Evolutionary conservation across 2,329 filamentous ascomycete genomes (phyloP), one percentile per base, ranked within the genome.

Genomic region (Nannizziopsis arthrosporioides): DNA sequence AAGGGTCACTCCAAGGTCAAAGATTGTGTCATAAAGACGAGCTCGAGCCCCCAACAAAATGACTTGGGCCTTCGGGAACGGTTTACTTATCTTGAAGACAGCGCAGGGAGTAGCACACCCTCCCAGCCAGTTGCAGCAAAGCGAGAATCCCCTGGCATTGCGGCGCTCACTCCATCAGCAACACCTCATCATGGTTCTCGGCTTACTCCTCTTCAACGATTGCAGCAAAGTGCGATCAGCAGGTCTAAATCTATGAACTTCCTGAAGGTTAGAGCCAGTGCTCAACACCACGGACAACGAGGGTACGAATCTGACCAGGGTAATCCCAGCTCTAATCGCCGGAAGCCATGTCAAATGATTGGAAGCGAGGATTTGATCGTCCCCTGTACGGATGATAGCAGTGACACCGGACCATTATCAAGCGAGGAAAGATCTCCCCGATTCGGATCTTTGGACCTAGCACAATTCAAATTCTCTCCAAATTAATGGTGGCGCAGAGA

Each of bases 331-430:
- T 27, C 22, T 3, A 27, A 27, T 27, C 22, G 22, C 22, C 22
- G 22, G 36, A 11, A 10, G 14, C 7, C 12, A 4, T 19, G 6
- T 40, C 7, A 32, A 32, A 5, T 30, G 6, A 56, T 62, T 39
- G 74, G 74, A 2, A 76, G 74, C 51, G 74, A 77, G 54, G 74
- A 77, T 54, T 56, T 69, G 34, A 69, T 77, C 15, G 58, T 75
- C 35, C 72, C 70, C 15, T 66, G 72, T 49, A 75, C 71, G 43
- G 73, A 76, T 12, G 61, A 65, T 10, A 61, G 57, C n/a, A 27
- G 22, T 27, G 61, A 64, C 11, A 60, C 60, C 8, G 59, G 59
- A 22, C 39, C 46, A 14, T 5, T 47, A 3, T 27, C 30, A 5
- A 47, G 39, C 18, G 51, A 49, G 11, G 46, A 22, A 12, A 30